Evolutionary conservation across 83 land plant genomes (phyloP).

Genomic region (Thuja plicata): DNA sequence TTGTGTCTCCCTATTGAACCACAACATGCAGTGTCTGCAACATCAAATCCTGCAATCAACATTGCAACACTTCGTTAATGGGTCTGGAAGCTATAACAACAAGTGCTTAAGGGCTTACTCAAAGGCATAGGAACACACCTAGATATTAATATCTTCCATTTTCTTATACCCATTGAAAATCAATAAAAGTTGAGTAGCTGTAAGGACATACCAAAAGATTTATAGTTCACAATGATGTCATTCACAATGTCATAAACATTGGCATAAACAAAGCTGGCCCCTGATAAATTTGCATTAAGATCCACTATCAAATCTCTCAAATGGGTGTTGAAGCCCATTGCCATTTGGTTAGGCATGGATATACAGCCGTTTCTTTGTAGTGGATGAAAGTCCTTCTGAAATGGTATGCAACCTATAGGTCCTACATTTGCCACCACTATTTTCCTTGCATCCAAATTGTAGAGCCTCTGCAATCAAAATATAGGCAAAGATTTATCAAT

Average conservation of each 20-base stretch:
- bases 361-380: slow-evolving; percentile 34
- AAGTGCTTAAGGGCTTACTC: too few relatives aligned
- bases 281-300: slow-evolving; percentile 38
- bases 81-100: too few relatives aligned
- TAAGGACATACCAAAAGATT: slow-evolving; percentile 43
- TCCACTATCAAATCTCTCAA: slow-evolving; percentile 38
- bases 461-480: slow-evolving; percentile 48
- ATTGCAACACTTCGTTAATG: background rate
- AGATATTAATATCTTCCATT: too few relatives aligned
- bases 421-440: slow-evolving; percentile 60
- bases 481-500: background rate
- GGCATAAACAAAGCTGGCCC: slow-evolving; percentile 50
- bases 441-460: slow-evolving; percentile 64
- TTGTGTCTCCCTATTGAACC: slow-evolving; percentile 35
- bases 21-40: slow-evolving; percentile 57
- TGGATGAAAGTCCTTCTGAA: slow-evolving; percentile 29
- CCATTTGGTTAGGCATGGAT: slow-evolving; percentile 41
- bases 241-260: slow-evolving; percentile 49
- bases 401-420: slow-evolving; percentile 82
- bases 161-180: background rate
- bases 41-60: slow-evolving; percentile 59
- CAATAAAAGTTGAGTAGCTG: background rate
- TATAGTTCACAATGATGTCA: slow-evolving; percentile 35
- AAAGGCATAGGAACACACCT: too few relatives aligned
- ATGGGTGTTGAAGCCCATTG: slow-evolving; percentile 37